These are phyloP conservation scores for Helotiales sp. DNA, from an alignment of 2,329 filamentous ascomycete genomes.

Conservation along the genomic window DNA sequence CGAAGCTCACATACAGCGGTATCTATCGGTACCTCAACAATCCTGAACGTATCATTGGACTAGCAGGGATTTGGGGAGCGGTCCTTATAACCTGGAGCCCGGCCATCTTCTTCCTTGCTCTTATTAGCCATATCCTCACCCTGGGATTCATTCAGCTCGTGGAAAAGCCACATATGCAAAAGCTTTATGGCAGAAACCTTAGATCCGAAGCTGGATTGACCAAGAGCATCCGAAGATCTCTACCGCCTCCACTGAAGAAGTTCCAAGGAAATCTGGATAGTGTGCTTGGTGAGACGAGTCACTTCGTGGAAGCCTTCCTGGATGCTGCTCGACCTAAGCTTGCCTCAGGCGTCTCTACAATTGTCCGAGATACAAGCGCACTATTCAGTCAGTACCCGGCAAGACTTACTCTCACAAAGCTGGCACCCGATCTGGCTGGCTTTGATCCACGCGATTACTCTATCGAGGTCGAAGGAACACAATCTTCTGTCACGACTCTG, in stretches of 20 bases:
- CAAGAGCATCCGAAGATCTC: constrained; percentile 82
- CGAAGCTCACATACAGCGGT: constrained; percentile 90
- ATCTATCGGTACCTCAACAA: constrained; percentile 99
- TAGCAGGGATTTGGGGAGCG: constrained; percentile 93
- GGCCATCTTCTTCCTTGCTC: constrained; percentile 81
- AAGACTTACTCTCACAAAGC: constrained; percentile 76
- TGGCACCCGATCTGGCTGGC: constrained; percentile 78
- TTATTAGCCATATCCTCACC: constrained; percentile 82
- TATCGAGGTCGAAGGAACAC: constrained; percentile 69
- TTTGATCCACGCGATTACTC: constrained; percentile 79
- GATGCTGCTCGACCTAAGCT: constrained; percentile 84
- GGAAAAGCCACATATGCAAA: constrained; percentile 97
- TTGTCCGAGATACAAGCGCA: constrained; percentile 84
- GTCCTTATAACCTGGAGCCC: constrained; percentile 91
- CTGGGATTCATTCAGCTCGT: constrained; percentile 89
- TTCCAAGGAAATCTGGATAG: constrained; percentile 86
- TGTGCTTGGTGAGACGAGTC: constrained; percentile 80
- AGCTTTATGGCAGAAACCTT: constrained; percentile 84
- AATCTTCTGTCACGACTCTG: constrained; percentile 49
- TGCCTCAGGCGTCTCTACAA: constrained; percentile 79
- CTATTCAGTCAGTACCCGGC: constrained; percentile 89
- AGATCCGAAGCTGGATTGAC: constrained; percentile 87
- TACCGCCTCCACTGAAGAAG: constrained; percentile 80
- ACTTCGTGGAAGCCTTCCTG: constrained; percentile 88
- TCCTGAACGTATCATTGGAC: constrained; percentile 88